A percentile compares a stretch with the other conserved stretches of the same genome.
These are phyloP conservation scores for Rhodotorula sp. DNA, from an alignment of 1,284 basidiomycete genomes.

Conservation along the genomic window DNA sequence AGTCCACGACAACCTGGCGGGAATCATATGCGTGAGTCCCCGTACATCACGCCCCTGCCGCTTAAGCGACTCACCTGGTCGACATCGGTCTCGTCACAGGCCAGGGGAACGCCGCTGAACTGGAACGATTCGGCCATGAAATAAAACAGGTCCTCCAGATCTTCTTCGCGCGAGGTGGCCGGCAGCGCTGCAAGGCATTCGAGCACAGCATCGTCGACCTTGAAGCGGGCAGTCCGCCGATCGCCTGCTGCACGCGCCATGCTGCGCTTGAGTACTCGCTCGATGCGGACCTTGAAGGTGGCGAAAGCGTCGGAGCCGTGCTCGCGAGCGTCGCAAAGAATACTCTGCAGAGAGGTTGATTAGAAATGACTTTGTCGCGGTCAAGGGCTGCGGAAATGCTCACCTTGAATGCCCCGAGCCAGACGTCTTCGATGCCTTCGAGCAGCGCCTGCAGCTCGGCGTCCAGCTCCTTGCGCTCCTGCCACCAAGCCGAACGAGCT, in stretches of 20 bases:
- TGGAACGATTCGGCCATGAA: slow-evolving; percentile 93
- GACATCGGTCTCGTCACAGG: slow-evolving; percentile 88
- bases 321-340: slow-evolving; percentile 55
- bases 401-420: slow-evolving; percentile 97
- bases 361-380: slow-evolving; percentile 43
- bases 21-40: too few species aligned
- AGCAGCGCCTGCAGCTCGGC: slow-evolving; percentile 71
- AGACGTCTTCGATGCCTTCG: slow-evolving; percentile 86
- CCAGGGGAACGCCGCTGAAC: slow-evolving; percentile 83
- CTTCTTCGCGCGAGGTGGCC: slow-evolving; percentile 81
- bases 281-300: slow-evolving; percentile 63
- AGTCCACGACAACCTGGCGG: slow-evolving; percentile 59
- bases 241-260: slow-evolving; percentile 60
- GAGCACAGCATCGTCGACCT: slow-evolving; percentile 68
- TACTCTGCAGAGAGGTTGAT: slow-evolving; percentile 54
- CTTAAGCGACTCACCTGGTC: slow-evolving; percentile 63
- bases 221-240: slow-evolving; percentile 58
- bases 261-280: slow-evolving; percentile 69
- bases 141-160: slow-evolving; percentile 90
- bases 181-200: slow-evolving; percentile 81
- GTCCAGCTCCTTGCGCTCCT: slow-evolving; percentile 71
- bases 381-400: slow-evolving; percentile 30
- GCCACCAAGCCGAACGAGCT: slow-evolving; percentile 71
- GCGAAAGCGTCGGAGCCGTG: slow-evolving; percentile 51
- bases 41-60: too few species aligned